Evolutionary conservation across 495 filamentous ascomycete genomes (phyloP).

Genomic region (Thermothielavioides terrestris): DNA sequence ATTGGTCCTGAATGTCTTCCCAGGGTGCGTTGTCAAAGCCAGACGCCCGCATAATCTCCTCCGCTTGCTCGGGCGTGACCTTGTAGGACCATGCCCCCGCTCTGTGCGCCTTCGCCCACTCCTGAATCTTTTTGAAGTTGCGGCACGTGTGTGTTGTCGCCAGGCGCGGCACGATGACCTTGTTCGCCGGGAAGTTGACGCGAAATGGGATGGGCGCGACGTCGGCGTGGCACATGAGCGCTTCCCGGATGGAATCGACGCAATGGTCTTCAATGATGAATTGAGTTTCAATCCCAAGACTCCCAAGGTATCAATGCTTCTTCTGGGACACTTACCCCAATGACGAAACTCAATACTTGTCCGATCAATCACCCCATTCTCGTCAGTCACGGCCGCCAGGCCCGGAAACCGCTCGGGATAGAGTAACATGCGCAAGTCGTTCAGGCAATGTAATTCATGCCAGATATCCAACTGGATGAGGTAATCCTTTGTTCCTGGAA

Average conservation of each 20-base stretch:
- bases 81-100: conserved; percentile 7
- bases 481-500: conserved; percentile 10
- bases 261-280: conserved; percentile 16
- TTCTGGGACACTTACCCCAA: background rate
- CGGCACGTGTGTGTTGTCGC: conserved; percentile 11
- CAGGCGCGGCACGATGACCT: conserved; percentile 4
- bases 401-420: conserved; percentile 7
- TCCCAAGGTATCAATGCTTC: too few species aligned
- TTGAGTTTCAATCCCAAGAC: too few species aligned
- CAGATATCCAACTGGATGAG: conserved; percentile 22
- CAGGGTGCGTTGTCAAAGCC: conserved; percentile 5
- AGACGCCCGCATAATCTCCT: conserved; percentile 5
- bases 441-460: conserved; percentile 21
- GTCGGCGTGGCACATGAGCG: conserved; percentile 28
- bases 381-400: background rate
- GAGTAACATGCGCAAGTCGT: conserved; percentile 8
- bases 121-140: conserved; percentile 7
- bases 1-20: conserved; percentile 4
- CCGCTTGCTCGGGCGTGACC: conserved; percentile 1
- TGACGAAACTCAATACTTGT: conserved; percentile 1
- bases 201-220: conserved; percentile 20
- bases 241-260: conserved; percentile 24
- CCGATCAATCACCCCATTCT: conserved; percentile 5
- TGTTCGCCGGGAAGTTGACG: conserved; percentile 6
- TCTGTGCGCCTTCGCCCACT: conserved; percentile 6